Conservation (phyloP, 257 asterid species). For the Knoxia roxburghii region DNA sequence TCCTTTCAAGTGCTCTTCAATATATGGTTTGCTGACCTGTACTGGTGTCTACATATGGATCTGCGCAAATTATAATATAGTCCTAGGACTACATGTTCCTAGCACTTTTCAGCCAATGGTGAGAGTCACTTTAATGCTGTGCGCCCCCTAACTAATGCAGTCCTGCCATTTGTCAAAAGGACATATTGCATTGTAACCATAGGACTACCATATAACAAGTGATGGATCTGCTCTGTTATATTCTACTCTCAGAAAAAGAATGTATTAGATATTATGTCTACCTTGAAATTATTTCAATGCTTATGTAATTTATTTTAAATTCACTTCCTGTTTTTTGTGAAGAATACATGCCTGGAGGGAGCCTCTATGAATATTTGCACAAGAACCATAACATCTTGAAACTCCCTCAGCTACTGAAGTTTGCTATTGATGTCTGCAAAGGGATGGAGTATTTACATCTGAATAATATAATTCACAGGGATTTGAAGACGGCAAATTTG, state of each 20-base stretch:
- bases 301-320: constrained; percentile 17
- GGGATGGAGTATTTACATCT: constrained; percentile 94
- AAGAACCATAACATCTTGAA: constrained; percentile 49
- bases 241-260: not conserved
- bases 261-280: not conserved
- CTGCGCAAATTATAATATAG: too few relatives aligned
- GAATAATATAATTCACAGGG: constrained; percentile 74
- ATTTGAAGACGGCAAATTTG: constrained; percentile 84
- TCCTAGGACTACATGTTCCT: too few relatives aligned
- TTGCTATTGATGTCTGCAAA: constrained; percentile 79
- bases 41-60: not conserved
- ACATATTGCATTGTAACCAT: too few relatives aligned
- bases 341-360: constrained; percentile 91
- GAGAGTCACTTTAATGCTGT: too few relatives aligned
- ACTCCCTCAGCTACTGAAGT: constrained; percentile 64
- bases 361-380: constrained; percentile 72
- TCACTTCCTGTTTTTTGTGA: constrained; percentile 22
- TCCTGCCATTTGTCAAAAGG: too few relatives aligned
- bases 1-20: not conserved
- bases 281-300: not conserved
- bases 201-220: too few relatives aligned
- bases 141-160: too few relatives aligned
- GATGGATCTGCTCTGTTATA: not conserved
- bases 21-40: not conserved
- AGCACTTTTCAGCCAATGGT: too few relatives aligned